Conservation (phyloP, 768 basidiomycete species). For the Pleurotus ostreatus region DNA sequence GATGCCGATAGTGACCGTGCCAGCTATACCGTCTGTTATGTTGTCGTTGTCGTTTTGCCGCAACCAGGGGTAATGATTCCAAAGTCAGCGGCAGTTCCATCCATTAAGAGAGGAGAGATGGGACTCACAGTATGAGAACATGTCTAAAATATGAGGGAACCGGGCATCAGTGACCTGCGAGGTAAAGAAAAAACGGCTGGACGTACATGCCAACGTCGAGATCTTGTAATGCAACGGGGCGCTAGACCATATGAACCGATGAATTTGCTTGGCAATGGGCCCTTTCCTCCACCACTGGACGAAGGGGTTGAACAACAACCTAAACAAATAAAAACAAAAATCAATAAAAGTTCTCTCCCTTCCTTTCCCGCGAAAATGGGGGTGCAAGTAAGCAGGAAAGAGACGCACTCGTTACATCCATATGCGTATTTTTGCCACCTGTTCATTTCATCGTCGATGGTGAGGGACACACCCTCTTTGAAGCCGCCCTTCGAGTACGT, state of each 20-base stretch:
- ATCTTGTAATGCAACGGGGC: constrained; percentile 83
- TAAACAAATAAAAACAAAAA: constrained; percentile 18
- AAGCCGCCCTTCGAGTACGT: constrained; percentile 83
- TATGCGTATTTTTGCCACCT: constrained; percentile 81
- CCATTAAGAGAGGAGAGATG: background rate
- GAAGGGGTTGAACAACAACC: constrained; percentile 81
- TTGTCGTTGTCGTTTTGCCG: too few species aligned
- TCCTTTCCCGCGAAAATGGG: too few species aligned
- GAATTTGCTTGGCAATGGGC: constrained; percentile 74
- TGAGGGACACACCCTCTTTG: constrained; percentile 89
- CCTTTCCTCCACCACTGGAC: constrained; percentile 72
- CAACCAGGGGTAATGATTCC: background rate
- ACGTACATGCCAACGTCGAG: constrained; percentile 65
- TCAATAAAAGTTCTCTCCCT: too few species aligned
- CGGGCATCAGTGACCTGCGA: background rate
- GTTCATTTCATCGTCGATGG: constrained; percentile 85
- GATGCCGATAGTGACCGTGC: constrained; percentile 58
- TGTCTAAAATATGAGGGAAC: constrained; percentile 26
- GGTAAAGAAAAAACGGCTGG: background rate
- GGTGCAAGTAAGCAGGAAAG: too few species aligned
- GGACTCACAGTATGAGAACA: constrained; percentile 49
- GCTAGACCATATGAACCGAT: constrained; percentile 67
- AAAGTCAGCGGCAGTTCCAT: background rate
- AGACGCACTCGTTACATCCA: constrained; percentile 25
- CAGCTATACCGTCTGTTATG: constrained; percentile 54